These are phyloP conservation scores for Talaromyces sp. DNA, from an alignment of 2,329 filamentous ascomycete species.

Conservation along the genomic window DNA sequence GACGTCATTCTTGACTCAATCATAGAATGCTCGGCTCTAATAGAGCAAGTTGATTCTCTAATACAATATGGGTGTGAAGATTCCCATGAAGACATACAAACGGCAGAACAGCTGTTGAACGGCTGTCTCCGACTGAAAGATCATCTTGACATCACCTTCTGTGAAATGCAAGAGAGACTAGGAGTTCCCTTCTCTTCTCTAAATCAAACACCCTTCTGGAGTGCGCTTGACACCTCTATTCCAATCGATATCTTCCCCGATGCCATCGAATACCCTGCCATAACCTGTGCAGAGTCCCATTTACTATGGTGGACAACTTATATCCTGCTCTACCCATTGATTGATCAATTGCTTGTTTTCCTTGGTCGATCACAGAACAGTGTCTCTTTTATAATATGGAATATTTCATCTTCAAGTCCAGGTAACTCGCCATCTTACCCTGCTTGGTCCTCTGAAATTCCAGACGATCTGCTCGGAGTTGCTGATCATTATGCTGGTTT, in stretches of 20 bases:
- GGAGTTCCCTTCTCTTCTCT: constrained; percentile 11
- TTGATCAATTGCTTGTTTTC: constrained; percentile 18
- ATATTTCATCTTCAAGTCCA: neutral
- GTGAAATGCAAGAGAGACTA: constrained; percentile 19
- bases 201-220: constrained; percentile 4
- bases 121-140: constrained; percentile 16
- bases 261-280: constrained; percentile 17
- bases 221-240: constrained; percentile 16
- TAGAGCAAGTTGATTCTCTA: constrained; percentile 20
- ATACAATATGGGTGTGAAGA: neutral
- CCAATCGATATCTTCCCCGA: constrained; percentile 12
- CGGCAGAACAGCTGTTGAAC: constrained; percentile 13
- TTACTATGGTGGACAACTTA: too few relatives aligned
- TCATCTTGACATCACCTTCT: constrained; percentile 13
- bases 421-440: neutral
- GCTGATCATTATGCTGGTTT: constrained; percentile 22
- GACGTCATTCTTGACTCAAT: constrained; percentile 22
- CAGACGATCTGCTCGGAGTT: constrained; percentile 14
- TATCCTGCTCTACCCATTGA: too few relatives aligned
- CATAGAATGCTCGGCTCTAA: constrained; percentile 19
- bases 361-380: constrained; percentile 5
- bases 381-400: neutral
- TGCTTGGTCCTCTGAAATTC: neutral
- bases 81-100: neutral
- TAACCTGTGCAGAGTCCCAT: too few relatives aligned